Evolutionary conservation across 1,284 basidiomycete genomes (phyloP).

Genomic region (Tilletia caries): DNA sequence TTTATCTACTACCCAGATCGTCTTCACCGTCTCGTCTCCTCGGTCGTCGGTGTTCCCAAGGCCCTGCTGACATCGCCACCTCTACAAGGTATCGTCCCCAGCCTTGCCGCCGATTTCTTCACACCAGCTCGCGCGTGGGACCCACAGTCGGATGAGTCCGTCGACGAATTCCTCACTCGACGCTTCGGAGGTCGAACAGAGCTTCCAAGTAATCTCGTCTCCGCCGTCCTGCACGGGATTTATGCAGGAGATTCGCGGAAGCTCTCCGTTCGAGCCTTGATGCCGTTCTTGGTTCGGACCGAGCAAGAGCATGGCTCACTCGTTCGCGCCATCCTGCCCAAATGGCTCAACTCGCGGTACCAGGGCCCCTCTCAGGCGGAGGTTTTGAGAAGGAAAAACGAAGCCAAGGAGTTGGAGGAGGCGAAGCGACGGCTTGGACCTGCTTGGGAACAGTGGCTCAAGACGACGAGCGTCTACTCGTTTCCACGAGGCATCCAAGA

Average conservation of each 20-base stretch:
- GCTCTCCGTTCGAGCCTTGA: slow-evolving; percentile 73
- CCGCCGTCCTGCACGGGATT: slow-evolving; percentile 84
- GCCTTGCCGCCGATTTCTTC: slow-evolving; percentile 17
- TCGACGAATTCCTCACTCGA: slow-evolving; percentile 73
- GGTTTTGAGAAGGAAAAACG: slow-evolving; percentile 21
- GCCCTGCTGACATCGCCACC: slow-evolving; percentile 41
- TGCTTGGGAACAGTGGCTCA: slow-evolving; percentile 59
- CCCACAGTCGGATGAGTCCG: slow-evolving; percentile 66
- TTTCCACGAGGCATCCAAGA: slow-evolving; percentile 74
- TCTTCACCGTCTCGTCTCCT: slow-evolving; percentile 59
- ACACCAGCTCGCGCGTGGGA: neutral
- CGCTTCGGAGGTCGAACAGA: slow-evolving; percentile 65
- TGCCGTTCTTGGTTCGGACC: slow-evolving; percentile 69
- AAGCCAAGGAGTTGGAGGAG: slow-evolving; percentile 2
- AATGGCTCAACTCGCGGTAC: slow-evolving; percentile 29
- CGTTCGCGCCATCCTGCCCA: slow-evolving; percentile 62
- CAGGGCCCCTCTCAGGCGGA: slow-evolving; percentile 21
- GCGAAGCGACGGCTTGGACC: slow-evolving; percentile 56
- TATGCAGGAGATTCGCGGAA: slow-evolving; percentile 78
- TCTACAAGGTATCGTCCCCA: slow-evolving; percentile 29
- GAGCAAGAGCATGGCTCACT: slow-evolving; percentile 71
- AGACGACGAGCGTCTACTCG: slow-evolving; percentile 70
- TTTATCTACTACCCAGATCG: slow-evolving; percentile 67
- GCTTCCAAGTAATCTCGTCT: slow-evolving; percentile 72
- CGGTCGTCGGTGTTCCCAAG: slow-evolving; percentile 55